These are phyloP conservation scores for Malus domestica DNA, from an alignment of 306 rosid species.

Conservation along the genomic window DNA sequence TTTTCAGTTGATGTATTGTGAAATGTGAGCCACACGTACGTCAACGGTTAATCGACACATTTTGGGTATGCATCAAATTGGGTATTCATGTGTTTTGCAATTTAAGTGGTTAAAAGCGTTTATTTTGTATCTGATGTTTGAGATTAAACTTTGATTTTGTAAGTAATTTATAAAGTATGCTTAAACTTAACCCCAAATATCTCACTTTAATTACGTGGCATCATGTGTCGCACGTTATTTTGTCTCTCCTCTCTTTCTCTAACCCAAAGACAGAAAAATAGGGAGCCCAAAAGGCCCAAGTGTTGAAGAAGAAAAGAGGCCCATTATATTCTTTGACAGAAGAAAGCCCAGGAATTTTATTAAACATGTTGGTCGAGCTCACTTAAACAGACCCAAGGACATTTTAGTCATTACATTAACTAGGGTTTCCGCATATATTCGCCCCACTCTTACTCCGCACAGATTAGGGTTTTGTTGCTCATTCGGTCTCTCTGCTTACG, in stretches of 20 bases:
- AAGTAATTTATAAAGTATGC: too few species aligned
- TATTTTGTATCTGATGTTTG: too few species aligned
- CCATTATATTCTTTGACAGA: too few species aligned
- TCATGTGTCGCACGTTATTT: too few species aligned
- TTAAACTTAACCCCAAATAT: neutral
- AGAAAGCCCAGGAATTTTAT: neutral
- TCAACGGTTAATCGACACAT: too few species aligned
- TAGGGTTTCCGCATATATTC: constrained; percentile 22
- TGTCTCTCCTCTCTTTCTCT: neutral
- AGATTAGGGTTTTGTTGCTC: constrained; percentile 20
- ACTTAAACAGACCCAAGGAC: neutral
- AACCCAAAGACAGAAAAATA: neutral
- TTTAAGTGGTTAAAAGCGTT: too few species aligned
- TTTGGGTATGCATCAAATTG: too few species aligned
- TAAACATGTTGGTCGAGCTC: neutral
- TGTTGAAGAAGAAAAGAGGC: neutral
- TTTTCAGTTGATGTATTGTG: too few species aligned
- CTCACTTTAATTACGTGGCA: neutral
- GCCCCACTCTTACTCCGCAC: neutral
- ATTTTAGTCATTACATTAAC: neutral
- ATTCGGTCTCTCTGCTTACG: neutral
- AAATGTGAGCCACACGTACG: too few species aligned
- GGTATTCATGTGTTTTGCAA: too few species aligned
- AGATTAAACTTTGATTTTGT: too few species aligned
- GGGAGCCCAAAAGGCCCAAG: neutral